These are phyloP conservation scores for Biscogniauxia marginata DNA, from an alignment of 2,329 filamentous ascomycete species.

Conservation along the genomic window DNA sequence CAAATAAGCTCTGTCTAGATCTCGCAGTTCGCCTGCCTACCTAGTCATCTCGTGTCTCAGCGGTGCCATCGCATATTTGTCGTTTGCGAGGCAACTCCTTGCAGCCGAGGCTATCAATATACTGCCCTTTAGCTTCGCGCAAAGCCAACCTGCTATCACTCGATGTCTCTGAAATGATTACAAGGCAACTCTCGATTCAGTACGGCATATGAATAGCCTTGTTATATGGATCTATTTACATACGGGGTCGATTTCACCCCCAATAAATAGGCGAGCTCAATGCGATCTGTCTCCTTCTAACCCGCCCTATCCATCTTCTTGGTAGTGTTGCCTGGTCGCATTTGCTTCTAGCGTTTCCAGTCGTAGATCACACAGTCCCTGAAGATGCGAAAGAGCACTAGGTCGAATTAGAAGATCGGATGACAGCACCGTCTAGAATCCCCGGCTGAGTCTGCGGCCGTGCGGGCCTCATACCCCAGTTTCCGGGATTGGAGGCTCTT, in stretches of 20 bases:
- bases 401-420: constrained; percentile 28
- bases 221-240: not conserved
- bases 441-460: constrained; percentile 11
- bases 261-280: constrained; percentile 10
- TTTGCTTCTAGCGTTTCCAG: constrained; percentile 26
- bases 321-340: constrained; percentile 17
- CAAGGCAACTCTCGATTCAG: too few relatives aligned
- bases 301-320: constrained; percentile 12
- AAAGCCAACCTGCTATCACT: not conserved
- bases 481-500: constrained; percentile 8
- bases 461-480: constrained; percentile 23
- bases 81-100: not conserved
- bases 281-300: constrained; percentile 18
- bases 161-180: too few relatives aligned
- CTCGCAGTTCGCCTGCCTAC: not conserved
- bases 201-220: too few relatives aligned
- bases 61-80: not conserved
- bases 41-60: not conserved
- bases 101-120: not conserved
- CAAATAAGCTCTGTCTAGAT: not conserved
- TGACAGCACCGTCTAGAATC: constrained; percentile 3
- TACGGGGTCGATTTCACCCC: not conserved
- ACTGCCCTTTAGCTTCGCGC: not conserved
- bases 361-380: constrained; percentile 31
- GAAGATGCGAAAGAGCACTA: constrained; percentile 13